These are phyloP conservation scores for Spathaspora passalidarum DNA, from an alignment of 805 yeast genomes.

Conservation along the genomic window DNA sequence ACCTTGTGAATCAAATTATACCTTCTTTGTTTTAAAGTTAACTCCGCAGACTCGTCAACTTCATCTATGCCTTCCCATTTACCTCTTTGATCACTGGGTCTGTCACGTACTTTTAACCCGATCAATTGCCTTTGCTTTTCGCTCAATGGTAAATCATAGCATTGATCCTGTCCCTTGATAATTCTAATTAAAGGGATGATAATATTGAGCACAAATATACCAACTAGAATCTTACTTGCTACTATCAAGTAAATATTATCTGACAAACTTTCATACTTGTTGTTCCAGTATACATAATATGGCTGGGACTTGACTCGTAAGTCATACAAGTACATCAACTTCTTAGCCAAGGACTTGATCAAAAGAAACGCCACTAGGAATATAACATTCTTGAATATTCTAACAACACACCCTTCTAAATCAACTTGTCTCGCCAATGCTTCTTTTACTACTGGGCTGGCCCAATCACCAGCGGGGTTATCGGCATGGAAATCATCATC, in stretches of 20 bases:
- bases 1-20: constrained; percentile 14
- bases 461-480: constrained; percentile 31
- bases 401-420: constrained; percentile 34
- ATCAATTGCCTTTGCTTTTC: constrained; percentile 44
- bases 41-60: constrained; percentile 13
- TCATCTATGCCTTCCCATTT: constrained; percentile 7
- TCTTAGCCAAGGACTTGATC: constrained; percentile 11
- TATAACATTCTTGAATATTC: constrained; percentile 25
- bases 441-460: constrained; percentile 39
- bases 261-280: constrained; percentile 1
- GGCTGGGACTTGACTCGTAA: constrained; percentile 3
- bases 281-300: not conserved
- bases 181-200: constrained; percentile 23
- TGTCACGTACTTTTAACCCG: constrained; percentile 30
- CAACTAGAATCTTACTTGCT: not conserved
- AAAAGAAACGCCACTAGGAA: constrained; percentile 27
- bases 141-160: constrained; percentile 49
- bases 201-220: constrained; percentile 5
- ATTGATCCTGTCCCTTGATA: constrained; percentile 45
- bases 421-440: constrained; percentile 46
- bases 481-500: constrained; percentile 3
- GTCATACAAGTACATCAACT: constrained; percentile 9
- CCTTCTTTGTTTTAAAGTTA: constrained; percentile 20
- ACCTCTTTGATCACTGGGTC: constrained; percentile 1
- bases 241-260: constrained; percentile 5